phyloP scores from a whole-genome alignment of 192 early-diverging fungal species.

The Gonapodya prolifera region DNA sequence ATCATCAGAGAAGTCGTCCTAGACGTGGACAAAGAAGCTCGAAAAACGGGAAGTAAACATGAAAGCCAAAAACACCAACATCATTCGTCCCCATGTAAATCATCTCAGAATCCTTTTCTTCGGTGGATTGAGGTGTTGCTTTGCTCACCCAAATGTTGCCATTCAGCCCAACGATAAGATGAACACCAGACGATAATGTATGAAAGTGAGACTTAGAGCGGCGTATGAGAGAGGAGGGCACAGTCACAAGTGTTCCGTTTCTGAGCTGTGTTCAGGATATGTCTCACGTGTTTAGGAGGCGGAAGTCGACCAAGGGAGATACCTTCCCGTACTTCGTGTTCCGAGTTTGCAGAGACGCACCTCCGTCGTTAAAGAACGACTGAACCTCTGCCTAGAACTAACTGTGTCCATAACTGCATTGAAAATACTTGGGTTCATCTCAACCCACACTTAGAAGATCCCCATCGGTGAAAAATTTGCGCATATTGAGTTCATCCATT shows the following conservation, averaged over 20 bases:
- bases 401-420: background rate
- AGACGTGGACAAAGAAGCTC: background rate
- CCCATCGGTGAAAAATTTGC: conserved; percentile 85
- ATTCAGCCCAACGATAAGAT: conserved; percentile 88
- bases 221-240: conserved; percentile 79
- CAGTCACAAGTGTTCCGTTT: conserved; percentile 66
- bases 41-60: background rate
- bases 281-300: too few relatives aligned
- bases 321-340: conserved; percentile 84
- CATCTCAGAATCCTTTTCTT: conserved; percentile 65
- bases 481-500: conserved; percentile 94
- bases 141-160: conserved; percentile 95
- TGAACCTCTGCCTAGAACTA: conserved; percentile 61
- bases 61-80: conserved; percentile 19
- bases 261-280: conserved; percentile 29
- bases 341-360: conserved; percentile 77
- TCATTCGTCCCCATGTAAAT: conserved; percentile 86
- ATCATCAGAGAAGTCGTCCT: conserved; percentile 47
- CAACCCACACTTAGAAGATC: conserved; percentile 70
- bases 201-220: conserved; percentile 93
- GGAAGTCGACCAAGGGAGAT: too few relatives aligned
- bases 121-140: conserved; percentile 39
- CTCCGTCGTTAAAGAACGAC: conserved; percentile 74
- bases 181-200: conserved; percentile 77
- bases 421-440: background rate